phyloP scores from a whole-genome alignment of 148 eudicot genomes.

The Chenopodium album region DNA sequence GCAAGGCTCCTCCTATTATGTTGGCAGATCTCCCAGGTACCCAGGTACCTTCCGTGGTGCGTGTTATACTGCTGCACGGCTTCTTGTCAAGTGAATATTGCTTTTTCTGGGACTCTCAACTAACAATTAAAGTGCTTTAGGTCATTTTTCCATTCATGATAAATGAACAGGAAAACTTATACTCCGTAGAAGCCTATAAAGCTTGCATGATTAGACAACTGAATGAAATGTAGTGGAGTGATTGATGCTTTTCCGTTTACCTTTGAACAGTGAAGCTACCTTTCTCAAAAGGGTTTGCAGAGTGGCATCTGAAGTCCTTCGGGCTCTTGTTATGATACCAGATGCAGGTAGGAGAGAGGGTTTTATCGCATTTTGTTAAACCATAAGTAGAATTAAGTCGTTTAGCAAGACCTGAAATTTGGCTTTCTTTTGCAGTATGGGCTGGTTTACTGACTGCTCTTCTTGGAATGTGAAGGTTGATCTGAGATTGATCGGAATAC shows the following conservation, averaged over 20 bases:
- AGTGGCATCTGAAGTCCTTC: background rate
- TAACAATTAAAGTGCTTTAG: background rate
- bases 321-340: slow-evolving; percentile 6
- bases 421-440: slow-evolving; percentile 19
- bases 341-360: slow-evolving; percentile 20
- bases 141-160: slow-evolving; percentile 11
- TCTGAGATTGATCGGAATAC: background rate
- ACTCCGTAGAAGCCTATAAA: background rate
- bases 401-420: slow-evolving; percentile 22
- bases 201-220: background rate
- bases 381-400: background rate
- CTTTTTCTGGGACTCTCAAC: background rate
- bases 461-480: slow-evolving; percentile 1
- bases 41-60: slow-evolving; percentile 6
- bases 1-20: slow-evolving; percentile 4
- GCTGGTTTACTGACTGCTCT: slow-evolving; percentile 12
- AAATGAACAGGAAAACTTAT: too few species aligned
- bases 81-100: slow-evolving; percentile 11
- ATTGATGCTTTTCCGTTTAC: slow-evolving; percentile 5
- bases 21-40: slow-evolving; percentile 11
- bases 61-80: background rate
- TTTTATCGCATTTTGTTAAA: background rate
- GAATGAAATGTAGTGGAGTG: background rate
- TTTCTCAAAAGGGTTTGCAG: slow-evolving; percentile 9
- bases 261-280: slow-evolving; percentile 20